Evolutionary conservation across 768 basidiomycete species (phyloP).

Genomic region (Lactifluus volemus): DNA sequence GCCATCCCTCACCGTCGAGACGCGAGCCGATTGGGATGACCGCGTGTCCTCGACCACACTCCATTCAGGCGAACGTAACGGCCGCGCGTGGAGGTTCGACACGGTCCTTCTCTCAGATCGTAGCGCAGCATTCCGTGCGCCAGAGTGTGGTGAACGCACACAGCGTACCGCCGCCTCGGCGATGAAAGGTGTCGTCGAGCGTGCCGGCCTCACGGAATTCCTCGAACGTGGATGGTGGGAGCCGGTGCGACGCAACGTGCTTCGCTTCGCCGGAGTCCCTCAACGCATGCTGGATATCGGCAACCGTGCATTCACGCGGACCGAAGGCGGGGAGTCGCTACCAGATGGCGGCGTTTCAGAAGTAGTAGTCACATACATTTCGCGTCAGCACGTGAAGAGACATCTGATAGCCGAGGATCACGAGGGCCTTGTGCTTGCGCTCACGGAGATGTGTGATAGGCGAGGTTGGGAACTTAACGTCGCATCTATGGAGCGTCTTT

Average conservation of each 20-base stretch:
- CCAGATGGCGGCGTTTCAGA: conserved; percentile 25
- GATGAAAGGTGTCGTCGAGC: conserved; percentile 30
- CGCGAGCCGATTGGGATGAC: conserved; percentile 63
- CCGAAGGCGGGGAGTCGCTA: conserved; percentile 2
- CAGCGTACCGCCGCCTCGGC: conserved; percentile 71
- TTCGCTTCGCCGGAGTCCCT: conserved; percentile 55
- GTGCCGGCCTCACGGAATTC: conserved; percentile 32
- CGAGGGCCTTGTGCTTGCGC: conserved; percentile 38
- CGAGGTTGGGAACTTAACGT: conserved; percentile 52
- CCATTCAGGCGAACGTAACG: conserved; percentile 10
- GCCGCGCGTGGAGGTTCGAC: conserved; percentile 61
- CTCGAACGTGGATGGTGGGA: conserved; percentile 64
- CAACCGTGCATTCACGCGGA: conserved; percentile 16
- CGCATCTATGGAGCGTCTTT: conserved; percentile 53
- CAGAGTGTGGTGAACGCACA: conserved; percentile 50
- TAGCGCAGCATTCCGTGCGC: conserved; percentile 65
- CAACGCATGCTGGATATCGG: conserved; percentile 27
- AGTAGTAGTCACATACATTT: conserved; percentile 66
- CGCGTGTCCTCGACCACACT: conserved; percentile 30
- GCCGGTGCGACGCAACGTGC: conserved; percentile 54
- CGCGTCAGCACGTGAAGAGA: conserved; percentile 50
- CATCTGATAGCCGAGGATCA: conserved; percentile 51
- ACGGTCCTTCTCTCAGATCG: conserved; percentile 63
- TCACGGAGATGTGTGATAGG: conserved; percentile 40
- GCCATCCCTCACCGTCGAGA: conserved; percentile 62